Percentiles rank a stretch among this genome's conserved stretches.
phyloP scores from a whole-genome alignment of 2,329 filamentous ascomycete species.

The Blastomyces gilchristii region DNA sequence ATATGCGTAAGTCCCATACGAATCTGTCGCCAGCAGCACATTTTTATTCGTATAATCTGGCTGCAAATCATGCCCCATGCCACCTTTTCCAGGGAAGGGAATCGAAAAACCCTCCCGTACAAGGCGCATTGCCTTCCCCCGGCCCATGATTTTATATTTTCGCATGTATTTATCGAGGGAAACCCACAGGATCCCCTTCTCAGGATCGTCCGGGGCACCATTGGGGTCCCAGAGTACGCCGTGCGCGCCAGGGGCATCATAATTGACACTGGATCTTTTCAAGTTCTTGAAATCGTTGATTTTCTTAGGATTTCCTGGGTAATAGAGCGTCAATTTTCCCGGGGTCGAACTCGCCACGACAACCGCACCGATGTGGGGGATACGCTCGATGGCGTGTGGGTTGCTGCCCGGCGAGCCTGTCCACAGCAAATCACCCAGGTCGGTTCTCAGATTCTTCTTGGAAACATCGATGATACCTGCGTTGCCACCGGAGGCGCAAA shows the following conservation, averaged over 20 bases:
- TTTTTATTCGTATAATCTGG: conserved; percentile 15
- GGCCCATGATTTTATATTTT: conserved; percentile 11
- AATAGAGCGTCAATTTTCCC: conserved; percentile 15
- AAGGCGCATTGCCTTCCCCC: conserved; percentile 6
- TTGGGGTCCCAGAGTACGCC: conserved; percentile 13
- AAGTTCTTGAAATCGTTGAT: conserved; percentile 12
- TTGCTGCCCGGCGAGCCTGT: conserved; percentile 13
- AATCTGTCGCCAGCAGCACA: conserved; percentile 15
- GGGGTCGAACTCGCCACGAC: conserved; percentile 15
- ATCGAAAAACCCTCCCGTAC: conserved; percentile 3
- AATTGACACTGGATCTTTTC: conserved; percentile 4
- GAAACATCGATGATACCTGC: conserved; percentile 40
- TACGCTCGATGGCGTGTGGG: conserved; percentile 16
- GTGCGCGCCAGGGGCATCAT: conserved; percentile 9
- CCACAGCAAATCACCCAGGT: conserved; percentile 14
- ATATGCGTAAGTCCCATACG: conserved; percentile 14
- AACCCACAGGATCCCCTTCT: conserved; percentile 10
- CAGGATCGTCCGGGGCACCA: not conserved
- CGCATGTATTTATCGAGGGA: conserved; percentile 6
- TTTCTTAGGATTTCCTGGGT: conserved; percentile 11
- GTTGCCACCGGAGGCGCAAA: conserved; percentile 16
- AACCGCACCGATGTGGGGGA: conserved; percentile 15
- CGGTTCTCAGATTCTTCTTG: conserved; percentile 36
- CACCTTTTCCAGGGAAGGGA: conserved; percentile 8
- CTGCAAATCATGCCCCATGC: conserved; percentile 16